phyloP scores from a whole-genome alignment of 345 rosid species.

The Orychophragmus violaceus region DNA sequence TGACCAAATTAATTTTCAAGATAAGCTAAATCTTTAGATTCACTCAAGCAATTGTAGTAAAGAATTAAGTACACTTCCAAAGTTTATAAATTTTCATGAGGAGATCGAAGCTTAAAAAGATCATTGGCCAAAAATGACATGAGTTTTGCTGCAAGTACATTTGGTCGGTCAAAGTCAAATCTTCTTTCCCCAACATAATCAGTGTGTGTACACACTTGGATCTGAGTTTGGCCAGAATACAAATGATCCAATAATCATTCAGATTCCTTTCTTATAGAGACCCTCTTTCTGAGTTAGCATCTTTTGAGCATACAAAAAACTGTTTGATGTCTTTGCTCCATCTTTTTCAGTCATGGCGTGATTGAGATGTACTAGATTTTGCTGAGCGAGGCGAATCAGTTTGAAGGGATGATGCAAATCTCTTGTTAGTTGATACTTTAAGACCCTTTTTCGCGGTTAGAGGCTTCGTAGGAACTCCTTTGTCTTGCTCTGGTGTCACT shows the following conservation, averaged over 20 bases:
- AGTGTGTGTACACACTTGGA: slow-evolving; percentile 17
- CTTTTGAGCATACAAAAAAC: background rate
- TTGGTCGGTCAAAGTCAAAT: slow-evolving; percentile 31
- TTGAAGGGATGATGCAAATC: slow-evolving; percentile 51
- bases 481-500: slow-evolving; percentile 79
- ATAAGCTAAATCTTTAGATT: background rate
- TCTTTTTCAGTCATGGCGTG: slow-evolving; percentile 38
- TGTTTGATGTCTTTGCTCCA: slow-evolving; percentile 20
- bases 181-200: slow-evolving; percentile 15
- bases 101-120: background rate
- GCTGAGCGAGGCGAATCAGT: slow-evolving; percentile 39
- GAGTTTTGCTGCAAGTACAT: slow-evolving; percentile 7
- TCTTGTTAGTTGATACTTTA: slow-evolving; percentile 56
- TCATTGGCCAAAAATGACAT: background rate
- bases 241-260: slow-evolving; percentile 15
- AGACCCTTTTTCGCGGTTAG: slow-evolving; percentile 54
- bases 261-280: background rate
- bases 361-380: slow-evolving; percentile 35
- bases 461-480: slow-evolving; percentile 71
- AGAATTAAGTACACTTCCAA: background rate
- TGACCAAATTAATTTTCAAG: slow-evolving; percentile 13
- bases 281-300: background rate
- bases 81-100: background rate
- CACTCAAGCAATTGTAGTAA: background rate
- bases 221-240: slow-evolving; percentile 17